Evolutionary conservation across 2,329 filamentous ascomycete species (phyloP).

Genomic region (Alternaria alternata): DNA sequence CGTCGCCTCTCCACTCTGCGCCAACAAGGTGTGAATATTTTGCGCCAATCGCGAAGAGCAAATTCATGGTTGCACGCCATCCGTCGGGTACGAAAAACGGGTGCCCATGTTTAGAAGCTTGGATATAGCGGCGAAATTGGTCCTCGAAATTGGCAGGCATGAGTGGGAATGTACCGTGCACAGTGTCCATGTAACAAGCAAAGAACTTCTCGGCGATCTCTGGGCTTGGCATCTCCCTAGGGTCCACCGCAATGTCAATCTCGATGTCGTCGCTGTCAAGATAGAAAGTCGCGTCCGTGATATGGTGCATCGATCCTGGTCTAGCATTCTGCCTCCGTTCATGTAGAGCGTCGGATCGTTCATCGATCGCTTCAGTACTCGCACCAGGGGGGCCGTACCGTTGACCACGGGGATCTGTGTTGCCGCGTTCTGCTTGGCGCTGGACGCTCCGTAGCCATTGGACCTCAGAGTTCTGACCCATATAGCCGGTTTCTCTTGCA

Average conservation of each 20-base stretch:
- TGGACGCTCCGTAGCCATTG: constrained; percentile 45
- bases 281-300: constrained; percentile 46
- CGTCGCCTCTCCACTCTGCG: constrained; percentile 38
- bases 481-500: constrained; percentile 44
- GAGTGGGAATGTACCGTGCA: constrained; percentile 48
- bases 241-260: constrained; percentile 35
- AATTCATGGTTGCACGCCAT: constrained; percentile 52
- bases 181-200: constrained; percentile 46
- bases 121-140: constrained; percentile 28
- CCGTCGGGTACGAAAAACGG: constrained; percentile 19
- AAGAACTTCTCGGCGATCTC: constrained; percentile 45
- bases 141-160: constrained; percentile 32
- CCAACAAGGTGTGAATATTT: constrained; percentile 47
- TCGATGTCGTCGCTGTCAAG: constrained; percentile 43
- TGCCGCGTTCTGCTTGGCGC: constrained; percentile 25
- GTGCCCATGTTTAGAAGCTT: constrained; percentile 8
- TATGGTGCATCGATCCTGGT: constrained; percentile 21
- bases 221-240: constrained; percentile 43
- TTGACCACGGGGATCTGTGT: constrained; percentile 15
- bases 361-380: constrained; percentile 12
- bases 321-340: constrained; percentile 21
- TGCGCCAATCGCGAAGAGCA: constrained; percentile 55
- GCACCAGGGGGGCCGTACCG: constrained; percentile 33
- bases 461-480: constrained; percentile 46
- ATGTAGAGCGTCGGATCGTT: constrained; percentile 30